These are phyloP conservation scores for Fusarium illudens DNA, from an alignment of 2,329 filamentous ascomycete genomes.

Conservation along the genomic window DNA sequence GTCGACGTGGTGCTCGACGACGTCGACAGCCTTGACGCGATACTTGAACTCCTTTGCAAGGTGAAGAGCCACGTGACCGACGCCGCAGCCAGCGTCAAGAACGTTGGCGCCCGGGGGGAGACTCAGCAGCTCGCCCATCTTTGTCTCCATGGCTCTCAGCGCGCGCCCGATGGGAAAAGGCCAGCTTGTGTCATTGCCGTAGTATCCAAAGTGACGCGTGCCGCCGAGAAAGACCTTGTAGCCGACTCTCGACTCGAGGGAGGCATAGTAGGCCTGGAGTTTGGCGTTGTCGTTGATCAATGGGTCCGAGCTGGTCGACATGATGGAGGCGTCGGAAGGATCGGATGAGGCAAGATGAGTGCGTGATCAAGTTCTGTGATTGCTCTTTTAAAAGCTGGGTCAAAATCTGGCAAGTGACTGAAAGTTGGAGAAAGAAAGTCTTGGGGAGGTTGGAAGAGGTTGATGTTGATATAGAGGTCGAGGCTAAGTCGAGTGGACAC, in stretches of 20 bases:
- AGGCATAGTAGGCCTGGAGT: conserved; percentile 56
- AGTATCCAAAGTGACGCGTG: conserved; percentile 61
- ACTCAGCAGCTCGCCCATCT: conserved; percentile 50
- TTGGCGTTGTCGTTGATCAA: conserved; percentile 51
- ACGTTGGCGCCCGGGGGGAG: conserved; percentile 52
- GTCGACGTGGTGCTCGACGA: conserved; percentile 56
- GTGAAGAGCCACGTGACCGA: conserved; percentile 58
- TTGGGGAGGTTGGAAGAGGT: background rate
- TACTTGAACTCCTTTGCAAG: conserved; percentile 52
- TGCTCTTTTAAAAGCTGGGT: background rate
- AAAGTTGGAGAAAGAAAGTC: background rate
- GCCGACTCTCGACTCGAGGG: conserved; percentile 54
- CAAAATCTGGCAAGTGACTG: background rate
- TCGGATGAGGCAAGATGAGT: background rate
- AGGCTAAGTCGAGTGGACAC: background rate
- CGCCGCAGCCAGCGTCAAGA: conserved; percentile 61
- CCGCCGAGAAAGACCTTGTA: conserved; percentile 55
- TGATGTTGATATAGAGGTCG: background rate
- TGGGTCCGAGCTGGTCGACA: conserved; percentile 22
- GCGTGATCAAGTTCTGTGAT: background rate
- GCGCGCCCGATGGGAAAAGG: conserved; percentile 56
- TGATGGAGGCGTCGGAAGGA: background rate
- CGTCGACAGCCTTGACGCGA: conserved; percentile 56
- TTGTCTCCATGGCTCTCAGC: conserved; percentile 61
- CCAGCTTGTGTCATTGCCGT: conserved; percentile 52